Evolutionary conservation across 2,329 filamentous ascomycete genomes (phyloP).

Genomic region (Fusarium penzigii): DNA sequence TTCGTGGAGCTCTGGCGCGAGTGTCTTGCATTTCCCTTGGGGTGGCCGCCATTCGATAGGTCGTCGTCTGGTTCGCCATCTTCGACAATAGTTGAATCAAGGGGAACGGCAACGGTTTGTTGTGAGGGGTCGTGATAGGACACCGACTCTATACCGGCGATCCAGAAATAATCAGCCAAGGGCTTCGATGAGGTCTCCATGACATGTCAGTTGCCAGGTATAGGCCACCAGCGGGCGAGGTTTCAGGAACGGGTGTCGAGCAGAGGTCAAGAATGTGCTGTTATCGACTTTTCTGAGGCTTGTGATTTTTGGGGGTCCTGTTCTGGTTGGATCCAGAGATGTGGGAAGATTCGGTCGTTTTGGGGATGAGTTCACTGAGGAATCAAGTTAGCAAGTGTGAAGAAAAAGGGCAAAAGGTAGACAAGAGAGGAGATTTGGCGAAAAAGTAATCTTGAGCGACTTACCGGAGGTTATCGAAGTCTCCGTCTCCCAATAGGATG

Average conservation of each 20-base stretch:
- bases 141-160: slow-evolving; percentile 69
- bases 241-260: slow-evolving; percentile 5
- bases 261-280: slow-evolving; percentile 2
- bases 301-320: slow-evolving; percentile 6
- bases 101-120: slow-evolving; percentile 30
- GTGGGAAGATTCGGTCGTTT: slow-evolving; percentile 8
- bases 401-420: slow-evolving; percentile 13
- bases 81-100: slow-evolving; percentile 63
- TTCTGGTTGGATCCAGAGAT: slow-evolving; percentile 11
- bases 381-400: not conserved
- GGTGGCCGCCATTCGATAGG: slow-evolving; percentile 31
- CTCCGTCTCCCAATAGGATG: slow-evolving; percentile 1
- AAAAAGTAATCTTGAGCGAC: slow-evolving; percentile 10
- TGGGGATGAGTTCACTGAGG: slow-evolving; percentile 2
- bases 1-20: slow-evolving; percentile 63
- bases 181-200: slow-evolving; percentile 65
- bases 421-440: slow-evolving; percentile 3
- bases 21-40: slow-evolving; percentile 44
- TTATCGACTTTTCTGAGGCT: slow-evolving; percentile 8
- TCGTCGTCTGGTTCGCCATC: slow-evolving; percentile 58
- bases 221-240: slow-evolving; percentile 26
- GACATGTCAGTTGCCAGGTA: slow-evolving; percentile 42
- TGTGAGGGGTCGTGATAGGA: slow-evolving; percentile 59
- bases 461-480: slow-evolving; percentile 12
- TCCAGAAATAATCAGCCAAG: slow-evolving; percentile 76